A percentile compares a stretch with the other conserved stretches of the same genome.
Conservation (phyloP, 139 green algal species). For the Nannochloris sp. region DNA sequence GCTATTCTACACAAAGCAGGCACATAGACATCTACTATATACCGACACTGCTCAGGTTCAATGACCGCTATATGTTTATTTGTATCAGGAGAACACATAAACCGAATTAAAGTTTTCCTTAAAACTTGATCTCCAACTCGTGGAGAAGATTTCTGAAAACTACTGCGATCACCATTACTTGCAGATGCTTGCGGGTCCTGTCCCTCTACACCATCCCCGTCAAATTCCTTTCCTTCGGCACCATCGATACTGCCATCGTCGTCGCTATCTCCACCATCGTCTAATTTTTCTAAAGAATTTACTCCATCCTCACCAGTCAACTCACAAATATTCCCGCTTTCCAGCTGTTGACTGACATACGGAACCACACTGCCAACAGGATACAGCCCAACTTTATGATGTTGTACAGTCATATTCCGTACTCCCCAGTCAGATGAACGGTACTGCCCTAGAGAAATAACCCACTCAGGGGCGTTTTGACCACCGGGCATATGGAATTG, state of each 20-base stretch:
- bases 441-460: not conserved
- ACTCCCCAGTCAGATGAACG: not conserved
- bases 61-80: not conserved
- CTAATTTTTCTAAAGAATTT: not conserved
- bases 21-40: constrained; percentile 7
- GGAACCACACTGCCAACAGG: not conserved
- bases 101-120: not conserved
- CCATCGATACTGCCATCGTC: too few relatives aligned
- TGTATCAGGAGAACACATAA: constrained; percentile 7
- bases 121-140: not conserved
- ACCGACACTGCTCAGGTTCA: not conserved
- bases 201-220: too few relatives aligned
- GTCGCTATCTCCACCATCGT: too few relatives aligned
- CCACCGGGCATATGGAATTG: not conserved
- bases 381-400: not conserved
- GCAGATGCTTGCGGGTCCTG: too few relatives aligned
- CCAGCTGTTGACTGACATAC: not conserved
- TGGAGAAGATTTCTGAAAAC: too few relatives aligned
- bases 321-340: not conserved
- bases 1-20: constrained; percentile 3
- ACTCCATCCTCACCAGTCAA: not conserved
- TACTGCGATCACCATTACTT: too few relatives aligned
- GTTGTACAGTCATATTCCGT: not conserved
- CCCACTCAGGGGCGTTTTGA: not conserved
- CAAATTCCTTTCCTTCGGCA: too few relatives aligned